Evolutionary conservation across 768 basidiomycete species (phyloP).

Genomic region (Termitomyces sp.): DNA sequence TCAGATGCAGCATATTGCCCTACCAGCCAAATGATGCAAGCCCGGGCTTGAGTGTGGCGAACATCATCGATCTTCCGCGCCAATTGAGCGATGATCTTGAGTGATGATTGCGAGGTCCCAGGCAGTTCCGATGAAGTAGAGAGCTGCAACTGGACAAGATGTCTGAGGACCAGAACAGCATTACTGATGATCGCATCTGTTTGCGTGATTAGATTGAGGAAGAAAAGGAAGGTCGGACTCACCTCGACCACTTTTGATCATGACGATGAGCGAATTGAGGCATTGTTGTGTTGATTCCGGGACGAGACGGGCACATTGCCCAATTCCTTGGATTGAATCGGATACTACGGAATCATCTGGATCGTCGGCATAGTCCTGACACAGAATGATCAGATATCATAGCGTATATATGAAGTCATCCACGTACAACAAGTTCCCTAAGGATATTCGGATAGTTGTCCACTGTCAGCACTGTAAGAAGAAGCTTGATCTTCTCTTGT

Average conservation of each 20-base stretch:
- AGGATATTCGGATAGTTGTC: conserved; percentile 71
- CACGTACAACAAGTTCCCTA: conserved; percentile 77
- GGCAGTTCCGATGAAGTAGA: conserved; percentile 21
- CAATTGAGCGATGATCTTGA: conserved; percentile 72
- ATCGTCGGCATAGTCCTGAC: conserved; percentile 79
- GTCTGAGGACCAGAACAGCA: conserved; percentile 82
- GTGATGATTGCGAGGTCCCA: conserved; percentile 32
- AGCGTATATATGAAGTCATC: not conserved
- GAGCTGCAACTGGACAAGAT: conserved; percentile 69
- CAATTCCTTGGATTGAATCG: conserved; percentile 74
- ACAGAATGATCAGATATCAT: not conserved
- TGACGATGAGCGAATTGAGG: conserved; percentile 65
- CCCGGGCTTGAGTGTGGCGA: conserved; percentile 71
- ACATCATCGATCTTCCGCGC: conserved; percentile 77
- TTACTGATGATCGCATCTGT: conserved; percentile 72
- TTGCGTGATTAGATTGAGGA: not conserved
- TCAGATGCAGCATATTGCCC: conserved; percentile 70
- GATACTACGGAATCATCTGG: conserved; percentile 64
- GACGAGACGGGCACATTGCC: conserved; percentile 61
- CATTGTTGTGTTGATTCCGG: conserved; percentile 70
- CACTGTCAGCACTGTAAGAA: conserved; percentile 57
- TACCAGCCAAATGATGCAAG: conserved; percentile 89
- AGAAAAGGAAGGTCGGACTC: conserved; percentile 16
- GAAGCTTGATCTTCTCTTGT: conserved; percentile 65
- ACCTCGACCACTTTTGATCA: conserved; percentile 79